These are phyloP conservation scores for Drechslera avenae DNA, from an alignment of 2,329 filamentous ascomycete genomes.

Conservation along the genomic window DNA sequence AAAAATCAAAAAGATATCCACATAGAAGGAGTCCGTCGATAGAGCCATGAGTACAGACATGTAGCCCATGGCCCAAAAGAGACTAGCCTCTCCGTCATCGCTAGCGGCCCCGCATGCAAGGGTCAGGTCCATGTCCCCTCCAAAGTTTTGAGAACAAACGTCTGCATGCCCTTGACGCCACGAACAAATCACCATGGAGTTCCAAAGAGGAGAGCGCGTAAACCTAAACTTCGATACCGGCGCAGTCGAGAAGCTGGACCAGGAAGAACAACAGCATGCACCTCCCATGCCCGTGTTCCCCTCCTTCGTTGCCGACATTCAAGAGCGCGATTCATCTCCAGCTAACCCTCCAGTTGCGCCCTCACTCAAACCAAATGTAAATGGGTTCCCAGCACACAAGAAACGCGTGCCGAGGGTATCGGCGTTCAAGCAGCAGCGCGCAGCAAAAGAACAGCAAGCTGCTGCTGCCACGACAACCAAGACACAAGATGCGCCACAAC, in stretches of 20 bases:
- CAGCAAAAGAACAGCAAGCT: slow-evolving; percentile 35
- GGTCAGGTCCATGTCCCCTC: slow-evolving; percentile 2
- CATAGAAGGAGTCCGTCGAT: no score
- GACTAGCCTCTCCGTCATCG: background rate
- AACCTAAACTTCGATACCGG: slow-evolving; percentile 64
- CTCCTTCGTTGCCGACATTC: slow-evolving; percentile 72
- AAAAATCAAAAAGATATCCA: no score
- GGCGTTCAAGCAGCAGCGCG: slow-evolving; percentile 76
- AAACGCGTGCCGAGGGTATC: slow-evolving; percentile 71
- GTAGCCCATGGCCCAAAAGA: no score
- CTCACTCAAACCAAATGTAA: slow-evolving; percentile 59
- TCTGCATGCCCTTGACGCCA: slow-evolving; percentile 3
- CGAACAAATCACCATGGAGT: slow-evolving; percentile 45
- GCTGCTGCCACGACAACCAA: slow-evolving; percentile 4
- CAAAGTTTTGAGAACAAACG: slow-evolving; percentile 1
- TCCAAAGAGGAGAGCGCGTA: slow-evolving; percentile 65
- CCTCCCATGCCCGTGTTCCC: slow-evolving; percentile 22
- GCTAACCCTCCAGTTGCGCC: slow-evolving; percentile 69
- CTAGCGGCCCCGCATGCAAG: slow-evolving; percentile 8
- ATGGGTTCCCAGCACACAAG: slow-evolving; percentile 88
- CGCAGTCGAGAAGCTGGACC: slow-evolving; percentile 50
- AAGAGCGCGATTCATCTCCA: slow-evolving; percentile 70
- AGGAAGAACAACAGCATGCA: slow-evolving; percentile 20
- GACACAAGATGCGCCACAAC: slow-evolving; percentile 17
- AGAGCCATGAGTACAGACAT: background rate